phyloP scores from a whole-genome alignment of 768 basidiomycete species.

The Candolleomyces eurysporus region DNA sequence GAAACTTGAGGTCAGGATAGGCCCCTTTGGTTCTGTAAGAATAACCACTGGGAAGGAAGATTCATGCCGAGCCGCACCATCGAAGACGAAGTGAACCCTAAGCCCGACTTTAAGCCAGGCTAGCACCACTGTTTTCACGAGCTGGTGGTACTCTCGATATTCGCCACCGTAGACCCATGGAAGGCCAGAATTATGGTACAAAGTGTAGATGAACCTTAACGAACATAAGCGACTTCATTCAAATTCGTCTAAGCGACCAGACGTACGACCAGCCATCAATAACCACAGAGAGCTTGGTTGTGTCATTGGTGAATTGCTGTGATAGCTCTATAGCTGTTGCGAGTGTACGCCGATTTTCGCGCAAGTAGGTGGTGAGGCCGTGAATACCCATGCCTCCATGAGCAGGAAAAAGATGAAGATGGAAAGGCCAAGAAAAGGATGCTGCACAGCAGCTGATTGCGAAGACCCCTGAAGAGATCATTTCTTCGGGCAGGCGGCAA shows the following conservation, averaged over 20 bases:
- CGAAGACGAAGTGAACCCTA: conserved; percentile 73
- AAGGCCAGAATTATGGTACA: conserved; percentile 57
- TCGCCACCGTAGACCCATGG: conserved; percentile 90
- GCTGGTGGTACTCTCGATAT: conserved; percentile 53
- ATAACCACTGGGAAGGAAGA: conserved; percentile 11
- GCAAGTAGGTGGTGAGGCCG: conserved; percentile 51
- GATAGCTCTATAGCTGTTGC: conserved; percentile 29
- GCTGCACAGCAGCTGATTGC: not conserved
- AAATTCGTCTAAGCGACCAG: conserved; percentile 7
- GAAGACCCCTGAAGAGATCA: not conserved
- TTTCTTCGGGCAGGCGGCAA: not conserved
- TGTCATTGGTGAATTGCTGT: conserved; percentile 13
- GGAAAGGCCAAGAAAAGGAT: not conserved
- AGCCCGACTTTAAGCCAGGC: conserved; percentile 72
- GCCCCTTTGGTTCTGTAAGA: conserved; percentile 47
- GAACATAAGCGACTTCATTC: conserved; percentile 8
- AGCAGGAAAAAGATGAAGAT: not conserved
- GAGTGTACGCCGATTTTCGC: conserved; percentile 44
- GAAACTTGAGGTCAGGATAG: conserved; percentile 68
- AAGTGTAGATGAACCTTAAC: conserved; percentile 70
- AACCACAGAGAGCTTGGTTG: conserved; percentile 48
- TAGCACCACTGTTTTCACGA: conserved; percentile 49
- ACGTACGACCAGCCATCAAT: conserved; percentile 90
- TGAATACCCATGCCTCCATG: conserved; percentile 46
- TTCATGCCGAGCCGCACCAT: conserved; percentile 48